Evolutionary conservation across 495 filamentous ascomycete genomes (phyloP).

Genomic region (Pseudoneurospora amorphoporcata): DNA sequence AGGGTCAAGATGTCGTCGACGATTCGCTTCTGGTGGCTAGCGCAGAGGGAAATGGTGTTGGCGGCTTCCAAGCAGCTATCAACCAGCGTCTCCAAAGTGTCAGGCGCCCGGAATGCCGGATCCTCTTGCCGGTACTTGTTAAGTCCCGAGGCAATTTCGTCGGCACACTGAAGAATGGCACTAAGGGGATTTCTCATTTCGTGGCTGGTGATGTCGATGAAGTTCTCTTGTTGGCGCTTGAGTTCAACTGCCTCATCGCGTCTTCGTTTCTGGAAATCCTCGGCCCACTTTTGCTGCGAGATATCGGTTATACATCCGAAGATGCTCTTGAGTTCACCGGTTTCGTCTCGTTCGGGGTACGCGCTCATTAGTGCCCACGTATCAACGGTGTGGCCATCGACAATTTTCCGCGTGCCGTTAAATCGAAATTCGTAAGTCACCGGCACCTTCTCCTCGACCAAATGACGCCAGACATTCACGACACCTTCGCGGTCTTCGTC

Average conservation of each 20-base stretch:
- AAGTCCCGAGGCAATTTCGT: slow-evolving; percentile 56
- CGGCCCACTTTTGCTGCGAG: slow-evolving; percentile 50
- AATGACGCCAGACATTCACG: slow-evolving; percentile 43
- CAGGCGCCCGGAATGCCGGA: slow-evolving; percentile 2
- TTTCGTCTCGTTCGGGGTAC: slow-evolving; percentile 50
- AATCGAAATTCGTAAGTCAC: slow-evolving; percentile 60
- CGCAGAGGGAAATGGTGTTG: slow-evolving; percentile 74
- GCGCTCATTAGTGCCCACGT: slow-evolving; percentile 65
- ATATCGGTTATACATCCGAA: slow-evolving; percentile 55
- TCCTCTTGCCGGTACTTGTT: slow-evolving; percentile 26
- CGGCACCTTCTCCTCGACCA: slow-evolving; percentile 44
- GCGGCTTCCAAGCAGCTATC: slow-evolving; percentile 61
- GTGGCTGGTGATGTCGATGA: slow-evolving; percentile 83
- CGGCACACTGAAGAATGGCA: slow-evolving; percentile 71
- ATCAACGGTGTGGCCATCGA: slow-evolving; percentile 46
- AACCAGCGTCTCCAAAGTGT: slow-evolving; percentile 21
- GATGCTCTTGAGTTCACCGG: slow-evolving; percentile 53
- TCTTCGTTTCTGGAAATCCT: slow-evolving; percentile 51
- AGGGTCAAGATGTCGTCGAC: slow-evolving; percentile 77
- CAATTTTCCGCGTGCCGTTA: slow-evolving; percentile 48
- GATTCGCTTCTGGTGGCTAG: slow-evolving; percentile 67
- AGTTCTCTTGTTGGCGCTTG: slow-evolving; percentile 67
- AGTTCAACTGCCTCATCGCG: slow-evolving; percentile 53
- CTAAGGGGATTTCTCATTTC: slow-evolving; percentile 80
- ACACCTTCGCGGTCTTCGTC: slow-evolving; percentile 49